A percentile compares a stretch with the other conserved stretches of the same genome.
These are phyloP conservation scores for Gynochthodes officinalis DNA, from an alignment of 257 asterid species.

Conservation along the genomic window DNA sequence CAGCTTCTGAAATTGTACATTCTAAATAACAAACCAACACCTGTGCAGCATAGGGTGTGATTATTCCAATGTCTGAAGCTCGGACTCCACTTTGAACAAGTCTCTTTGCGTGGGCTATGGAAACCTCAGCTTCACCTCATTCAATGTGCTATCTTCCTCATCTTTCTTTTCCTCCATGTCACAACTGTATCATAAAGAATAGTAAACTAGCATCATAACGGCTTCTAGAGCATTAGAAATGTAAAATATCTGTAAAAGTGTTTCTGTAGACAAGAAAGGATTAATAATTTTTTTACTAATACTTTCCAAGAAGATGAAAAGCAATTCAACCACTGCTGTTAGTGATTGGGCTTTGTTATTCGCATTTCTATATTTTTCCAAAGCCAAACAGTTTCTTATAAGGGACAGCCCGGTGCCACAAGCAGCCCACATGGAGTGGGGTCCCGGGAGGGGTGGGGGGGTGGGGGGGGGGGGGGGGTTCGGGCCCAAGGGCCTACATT, in stretches of 20 bases:
- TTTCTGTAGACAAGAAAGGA: background rate
- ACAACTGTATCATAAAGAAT: slow-evolving; percentile 47
- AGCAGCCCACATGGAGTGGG: too few species aligned
- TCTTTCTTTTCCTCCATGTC: slow-evolving; percentile 99
- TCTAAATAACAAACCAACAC: slow-evolving; percentile 27
- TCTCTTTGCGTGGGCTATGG: slow-evolving; percentile 86
- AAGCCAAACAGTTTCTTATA: too few species aligned
- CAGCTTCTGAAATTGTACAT: slow-evolving; percentile 8
- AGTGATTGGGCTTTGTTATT: background rate
- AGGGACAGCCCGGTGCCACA: too few species aligned
- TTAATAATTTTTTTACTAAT: background rate
- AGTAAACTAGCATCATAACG: background rate
- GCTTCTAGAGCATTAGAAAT: background rate
- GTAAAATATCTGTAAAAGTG: background rate
- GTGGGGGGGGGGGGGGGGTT: too few species aligned
- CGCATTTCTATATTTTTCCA: background rate
- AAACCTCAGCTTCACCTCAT: slow-evolving; percentile 89
- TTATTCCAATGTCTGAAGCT: slow-evolving; percentile 79
- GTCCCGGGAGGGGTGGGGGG: too few species aligned
- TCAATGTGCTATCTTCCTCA: slow-evolving; percentile 88
- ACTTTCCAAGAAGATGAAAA: background rate
- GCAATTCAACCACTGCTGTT: background rate
- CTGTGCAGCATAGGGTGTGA: slow-evolving; percentile 97
- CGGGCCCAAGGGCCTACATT: too few species aligned
- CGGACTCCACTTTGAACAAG: slow-evolving; percentile 80